These are phyloP conservation scores for Tilletiopsis washingtonensis DNA, from an alignment of 1,284 basidiomycete species.

Conservation along the genomic window DNA sequence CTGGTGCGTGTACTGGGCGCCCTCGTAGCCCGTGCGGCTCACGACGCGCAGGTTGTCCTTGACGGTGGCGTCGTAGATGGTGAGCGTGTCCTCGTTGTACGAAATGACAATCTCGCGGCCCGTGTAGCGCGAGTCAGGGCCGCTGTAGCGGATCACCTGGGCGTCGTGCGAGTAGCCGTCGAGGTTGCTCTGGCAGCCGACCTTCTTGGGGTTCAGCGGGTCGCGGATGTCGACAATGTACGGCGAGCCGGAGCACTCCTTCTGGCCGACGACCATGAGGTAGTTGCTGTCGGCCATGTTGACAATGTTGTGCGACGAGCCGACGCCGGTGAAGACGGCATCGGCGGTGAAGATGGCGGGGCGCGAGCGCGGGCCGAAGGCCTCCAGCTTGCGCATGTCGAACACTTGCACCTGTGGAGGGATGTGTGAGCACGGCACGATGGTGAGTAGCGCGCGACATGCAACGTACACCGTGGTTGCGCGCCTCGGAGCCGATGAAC, in stretches of 20 bases:
- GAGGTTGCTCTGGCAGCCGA: not conserved
- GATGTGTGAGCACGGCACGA: too few species aligned
- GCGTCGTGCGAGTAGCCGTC: constrained; percentile 4
- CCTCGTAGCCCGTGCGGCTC: not conserved
- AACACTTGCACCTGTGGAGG: too few species aligned
- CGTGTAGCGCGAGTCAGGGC: constrained; percentile 1
- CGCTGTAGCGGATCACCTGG: not conserved
- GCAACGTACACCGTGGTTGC: not conserved
- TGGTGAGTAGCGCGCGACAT: too few species aligned
- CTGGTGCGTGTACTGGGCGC: constrained; percentile 2
- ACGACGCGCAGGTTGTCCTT: not conserved
- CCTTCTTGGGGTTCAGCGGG: not conserved
- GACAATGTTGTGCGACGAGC: constrained; percentile 1
- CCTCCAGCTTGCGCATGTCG: constrained; percentile 1
- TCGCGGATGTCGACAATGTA: not conserved
- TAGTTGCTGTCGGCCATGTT: not conserved
- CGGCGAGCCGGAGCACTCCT: not conserved
- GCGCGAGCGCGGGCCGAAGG: too few species aligned
- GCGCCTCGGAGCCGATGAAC: constrained; percentile 1
- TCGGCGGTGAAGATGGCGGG: not conserved
- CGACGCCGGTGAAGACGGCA: not conserved
- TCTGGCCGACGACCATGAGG: not conserved
- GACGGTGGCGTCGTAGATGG: not conserved
- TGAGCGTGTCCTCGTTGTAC: constrained; percentile 4
- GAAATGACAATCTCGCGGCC: not conserved